A percentile compares a stretch with the other conserved stretches of the same genome.
phyloP scores from a whole-genome alignment of 2,329 filamentous ascomycete genomes.

The Tolypocladium inflatum region DNA sequence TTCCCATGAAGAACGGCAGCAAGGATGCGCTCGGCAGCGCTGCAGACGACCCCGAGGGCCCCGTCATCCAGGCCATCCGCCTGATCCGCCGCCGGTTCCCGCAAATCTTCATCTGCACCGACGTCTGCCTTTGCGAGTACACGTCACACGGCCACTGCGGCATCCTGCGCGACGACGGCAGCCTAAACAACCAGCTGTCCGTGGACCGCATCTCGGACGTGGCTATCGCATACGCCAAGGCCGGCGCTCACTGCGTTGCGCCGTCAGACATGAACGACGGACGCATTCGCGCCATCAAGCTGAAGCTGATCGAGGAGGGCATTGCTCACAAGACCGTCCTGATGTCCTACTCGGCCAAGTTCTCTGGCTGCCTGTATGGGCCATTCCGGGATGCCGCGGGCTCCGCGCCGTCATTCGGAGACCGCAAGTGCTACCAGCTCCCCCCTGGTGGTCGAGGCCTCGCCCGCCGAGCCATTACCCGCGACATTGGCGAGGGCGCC shows the following conservation, averaged over 20 bases:
- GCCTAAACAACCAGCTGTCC: conserved; percentile 84
- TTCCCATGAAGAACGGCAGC: conserved; percentile 67
- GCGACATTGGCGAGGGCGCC: conserved; percentile 88
- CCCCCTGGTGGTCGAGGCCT: conserved; percentile 87
- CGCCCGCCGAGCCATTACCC: conserved; percentile 77
- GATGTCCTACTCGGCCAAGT: conserved; percentile 98
- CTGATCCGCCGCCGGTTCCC: conserved; percentile 80
- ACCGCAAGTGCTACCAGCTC: conserved; percentile 93
- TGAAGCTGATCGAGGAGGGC: conserved; percentile 91
- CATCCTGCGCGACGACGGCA: conserved; percentile 86
- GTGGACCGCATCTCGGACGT: conserved; percentile 94
- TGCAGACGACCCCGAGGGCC: conserved; percentile 86
- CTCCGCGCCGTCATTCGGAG: conserved; percentile 82
- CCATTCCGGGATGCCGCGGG: conserved; percentile 96
- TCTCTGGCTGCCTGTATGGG: conserved; percentile 91
- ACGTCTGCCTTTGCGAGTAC: conserved; percentile 98
- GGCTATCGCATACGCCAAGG: conserved; percentile 93
- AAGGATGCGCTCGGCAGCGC: conserved; percentile 90
- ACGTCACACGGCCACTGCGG: conserved; percentile 97
- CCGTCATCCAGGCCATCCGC: conserved; percentile 80
- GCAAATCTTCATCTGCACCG: conserved; percentile 79
- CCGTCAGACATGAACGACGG: conserved; percentile 99
- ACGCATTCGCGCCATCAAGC: conserved; percentile 92
- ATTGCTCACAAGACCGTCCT: conserved; percentile 84
- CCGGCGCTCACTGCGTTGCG: conserved; percentile 92